Evolutionary conservation across 139 green algal genomes (phyloP).

Genomic region (Chlamydomonas sp.): DNA sequence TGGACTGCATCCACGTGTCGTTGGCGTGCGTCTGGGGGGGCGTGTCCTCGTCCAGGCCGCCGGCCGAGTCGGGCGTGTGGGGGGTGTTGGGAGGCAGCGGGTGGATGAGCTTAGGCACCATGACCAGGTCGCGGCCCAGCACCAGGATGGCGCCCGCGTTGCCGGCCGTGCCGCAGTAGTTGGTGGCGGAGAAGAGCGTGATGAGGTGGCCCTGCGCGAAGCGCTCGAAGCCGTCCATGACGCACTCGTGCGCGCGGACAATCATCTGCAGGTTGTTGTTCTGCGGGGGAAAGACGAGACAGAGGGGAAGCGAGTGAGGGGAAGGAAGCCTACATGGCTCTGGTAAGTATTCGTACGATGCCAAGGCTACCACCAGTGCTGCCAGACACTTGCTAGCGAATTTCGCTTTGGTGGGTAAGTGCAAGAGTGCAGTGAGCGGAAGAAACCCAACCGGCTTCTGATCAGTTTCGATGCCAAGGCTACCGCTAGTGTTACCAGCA

Average conservation of each 20-base stretch:
- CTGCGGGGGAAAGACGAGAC: conserved; percentile 44
- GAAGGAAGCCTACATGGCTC: no score
- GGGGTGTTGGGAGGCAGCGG: conserved; percentile 90
- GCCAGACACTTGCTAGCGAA: neutral
- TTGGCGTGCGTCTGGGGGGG: conserved; percentile 3
- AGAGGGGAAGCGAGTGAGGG: neutral
- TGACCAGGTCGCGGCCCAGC: conserved; percentile 94
- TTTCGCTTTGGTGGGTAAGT: no score
- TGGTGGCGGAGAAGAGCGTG: conserved; percentile 98
- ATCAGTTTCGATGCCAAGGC: no score
- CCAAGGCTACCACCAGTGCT: no score
- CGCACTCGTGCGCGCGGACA: conserved; percentile 98
- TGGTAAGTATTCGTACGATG: no score
- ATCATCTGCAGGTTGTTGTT: conserved; percentile 98
- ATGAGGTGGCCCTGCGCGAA: conserved; percentile 97
- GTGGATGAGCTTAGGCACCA: conserved; percentile 99
- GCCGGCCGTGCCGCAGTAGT: conserved; percentile 98
- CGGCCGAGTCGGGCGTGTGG: conserved; percentile 64
- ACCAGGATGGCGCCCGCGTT: conserved; percentile 98
- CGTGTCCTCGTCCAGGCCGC: conserved; percentile 52
- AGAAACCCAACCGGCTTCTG: no score
- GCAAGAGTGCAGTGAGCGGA: no score
- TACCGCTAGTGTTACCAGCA: no score
- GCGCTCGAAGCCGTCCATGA: conserved; percentile 99
- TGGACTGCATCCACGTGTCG: conserved; percentile 75